Conservation (phyloP, 495 filamentous ascomycete genomes). For the Aspergillus nidulans region DNA sequence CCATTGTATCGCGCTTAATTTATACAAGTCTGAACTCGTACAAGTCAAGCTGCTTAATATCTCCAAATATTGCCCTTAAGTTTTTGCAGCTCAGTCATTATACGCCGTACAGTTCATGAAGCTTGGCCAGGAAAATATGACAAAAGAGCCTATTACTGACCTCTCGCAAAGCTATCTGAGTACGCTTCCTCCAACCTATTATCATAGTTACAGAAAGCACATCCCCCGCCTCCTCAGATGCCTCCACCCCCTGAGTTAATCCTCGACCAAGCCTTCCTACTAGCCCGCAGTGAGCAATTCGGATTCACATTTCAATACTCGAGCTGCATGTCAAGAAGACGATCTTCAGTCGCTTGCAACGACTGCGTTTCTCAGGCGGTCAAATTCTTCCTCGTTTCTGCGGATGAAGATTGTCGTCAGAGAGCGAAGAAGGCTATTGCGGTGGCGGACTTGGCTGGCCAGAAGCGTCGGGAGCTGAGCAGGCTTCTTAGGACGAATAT, state of each 20-base stretch:
- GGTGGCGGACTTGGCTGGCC: slow-evolving; percentile 52
- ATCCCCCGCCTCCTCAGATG: slow-evolving; percentile 70
- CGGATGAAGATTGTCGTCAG: slow-evolving; percentile 52
- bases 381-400: slow-evolving; percentile 58
- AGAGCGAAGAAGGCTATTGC: slow-evolving; percentile 66
- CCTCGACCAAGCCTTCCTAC: slow-evolving; percentile 47
- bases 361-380: slow-evolving; percentile 67
- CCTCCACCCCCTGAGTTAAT: slow-evolving; percentile 55
- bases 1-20: slow-evolving; percentile 68
- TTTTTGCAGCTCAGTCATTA: not conserved
- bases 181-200: slow-evolving; percentile 62
- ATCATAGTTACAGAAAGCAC: slow-evolving; percentile 51
- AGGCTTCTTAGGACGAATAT: slow-evolving; percentile 51
- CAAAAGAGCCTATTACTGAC: slow-evolving; percentile 39
- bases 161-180: slow-evolving; percentile 56
- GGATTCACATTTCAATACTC: not conserved
- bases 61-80: slow-evolving; percentile 31
- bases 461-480: slow-evolving; percentile 42
- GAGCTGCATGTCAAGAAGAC: slow-evolving; percentile 51
- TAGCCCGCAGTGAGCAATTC: slow-evolving; percentile 35
- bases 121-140: slow-evolving; percentile 50
- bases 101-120: slow-evolving; percentile 47
- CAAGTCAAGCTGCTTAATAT: slow-evolving; percentile 52
- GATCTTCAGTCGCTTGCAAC: slow-evolving; percentile 78
- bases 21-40: slow-evolving; percentile 51